Conservation (phyloP, 2,329 filamentous ascomycete species). For the Tolypocladium tundrense region DNA sequence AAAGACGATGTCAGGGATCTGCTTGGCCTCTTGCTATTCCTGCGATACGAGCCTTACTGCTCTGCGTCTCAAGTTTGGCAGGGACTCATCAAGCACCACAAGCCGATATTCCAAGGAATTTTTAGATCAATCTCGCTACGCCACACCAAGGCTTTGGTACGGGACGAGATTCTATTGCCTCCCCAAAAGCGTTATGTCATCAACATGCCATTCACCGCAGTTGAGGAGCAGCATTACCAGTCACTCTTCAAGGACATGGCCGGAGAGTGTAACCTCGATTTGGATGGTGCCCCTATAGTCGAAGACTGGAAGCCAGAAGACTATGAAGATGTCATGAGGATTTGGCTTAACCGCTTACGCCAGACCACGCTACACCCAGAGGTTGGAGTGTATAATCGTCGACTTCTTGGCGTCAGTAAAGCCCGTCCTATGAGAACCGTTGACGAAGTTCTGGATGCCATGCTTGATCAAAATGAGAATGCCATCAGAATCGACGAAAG, state of each 20-base stretch:
- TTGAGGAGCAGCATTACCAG: conserved; percentile 85
- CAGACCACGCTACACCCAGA: conserved; percentile 83
- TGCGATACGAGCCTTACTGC: conserved; percentile 68
- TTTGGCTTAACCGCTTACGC: conserved; percentile 66
- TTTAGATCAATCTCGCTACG: conserved; percentile 67
- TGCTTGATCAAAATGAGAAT: conserved; percentile 78
- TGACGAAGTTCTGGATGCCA: conserved; percentile 75
- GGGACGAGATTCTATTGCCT: conserved; percentile 69
- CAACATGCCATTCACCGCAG: conserved; percentile 77
- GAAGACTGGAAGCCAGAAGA: conserved; percentile 57
- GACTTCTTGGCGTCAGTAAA: conserved; percentile 49
- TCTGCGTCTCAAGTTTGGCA: conserved; percentile 57
- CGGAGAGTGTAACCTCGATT: conserved; percentile 54
- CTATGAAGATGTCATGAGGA: conserved; percentile 62
- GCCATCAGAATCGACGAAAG: conserved; percentile 60
- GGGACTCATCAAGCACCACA: conserved; percentile 49
- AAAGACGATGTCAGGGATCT: conserved; percentile 70
- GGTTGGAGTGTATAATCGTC: conserved; percentile 57
- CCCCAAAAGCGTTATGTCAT: conserved; percentile 79
- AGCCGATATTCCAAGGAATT: conserved; percentile 54
- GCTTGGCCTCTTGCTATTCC: conserved; percentile 69
- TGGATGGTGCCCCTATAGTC: conserved; percentile 49
- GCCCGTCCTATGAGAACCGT: conserved; percentile 67
- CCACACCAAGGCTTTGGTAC: conserved; percentile 74
- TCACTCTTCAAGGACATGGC: conserved; percentile 68